Evolutionary conservation across 116 monocot genomes (phyloP).

Genomic region (Thalassia testudinum): DNA sequence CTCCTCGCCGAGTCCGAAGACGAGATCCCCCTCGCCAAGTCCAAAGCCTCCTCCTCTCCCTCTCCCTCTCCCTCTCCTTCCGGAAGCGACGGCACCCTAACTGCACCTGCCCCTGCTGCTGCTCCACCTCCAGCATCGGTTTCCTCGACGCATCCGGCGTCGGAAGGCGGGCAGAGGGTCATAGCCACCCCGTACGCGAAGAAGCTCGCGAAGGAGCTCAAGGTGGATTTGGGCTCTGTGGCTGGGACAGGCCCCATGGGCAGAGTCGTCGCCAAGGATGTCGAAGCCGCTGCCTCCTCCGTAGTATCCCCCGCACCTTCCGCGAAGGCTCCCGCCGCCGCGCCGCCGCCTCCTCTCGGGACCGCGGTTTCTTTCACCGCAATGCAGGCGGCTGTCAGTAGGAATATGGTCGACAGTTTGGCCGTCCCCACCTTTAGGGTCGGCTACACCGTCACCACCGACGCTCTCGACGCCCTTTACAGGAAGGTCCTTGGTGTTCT

Average conservation of each 20-base stretch:
- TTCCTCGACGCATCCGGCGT: conserved; percentile 28
- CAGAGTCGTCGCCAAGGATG: conserved; percentile 90
- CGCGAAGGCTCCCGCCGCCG: conserved; percentile 3
- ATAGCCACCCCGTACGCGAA: conserved; percentile 85
- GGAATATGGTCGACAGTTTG: conserved; percentile 91
- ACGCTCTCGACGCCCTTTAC: conserved; percentile 80
- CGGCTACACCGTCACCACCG: conserved; percentile 77
- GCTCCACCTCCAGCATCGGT: conserved; percentile 3
- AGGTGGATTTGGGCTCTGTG: conserved; percentile 53
- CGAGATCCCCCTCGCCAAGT: conserved; percentile 78
- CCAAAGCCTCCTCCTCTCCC: conserved; percentile 34
- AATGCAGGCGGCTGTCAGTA: conserved; percentile 89
- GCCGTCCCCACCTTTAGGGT: conserved; percentile 80
- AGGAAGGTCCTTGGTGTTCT: conserved; percentile 41
- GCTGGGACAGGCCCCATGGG: conserved; percentile 73
- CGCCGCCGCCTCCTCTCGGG: conserved; percentile 28
- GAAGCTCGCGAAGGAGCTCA: conserved; percentile 88
- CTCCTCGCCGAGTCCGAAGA: conserved; percentile 64
- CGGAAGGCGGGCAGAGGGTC: conserved; percentile 36
- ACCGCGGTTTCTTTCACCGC: conserved; percentile 63
- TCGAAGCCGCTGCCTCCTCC: conserved; percentile 37
- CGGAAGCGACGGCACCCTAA: background rate
- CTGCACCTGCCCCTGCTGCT: background rate
- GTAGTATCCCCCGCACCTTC: background rate
- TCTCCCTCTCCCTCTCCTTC: background rate